Evolutionary conservation across 495 filamentous ascomycete genomes (phyloP), one percentile per base, ranked within the genome.

Genomic region (Hypoxylon rickii): DNA sequence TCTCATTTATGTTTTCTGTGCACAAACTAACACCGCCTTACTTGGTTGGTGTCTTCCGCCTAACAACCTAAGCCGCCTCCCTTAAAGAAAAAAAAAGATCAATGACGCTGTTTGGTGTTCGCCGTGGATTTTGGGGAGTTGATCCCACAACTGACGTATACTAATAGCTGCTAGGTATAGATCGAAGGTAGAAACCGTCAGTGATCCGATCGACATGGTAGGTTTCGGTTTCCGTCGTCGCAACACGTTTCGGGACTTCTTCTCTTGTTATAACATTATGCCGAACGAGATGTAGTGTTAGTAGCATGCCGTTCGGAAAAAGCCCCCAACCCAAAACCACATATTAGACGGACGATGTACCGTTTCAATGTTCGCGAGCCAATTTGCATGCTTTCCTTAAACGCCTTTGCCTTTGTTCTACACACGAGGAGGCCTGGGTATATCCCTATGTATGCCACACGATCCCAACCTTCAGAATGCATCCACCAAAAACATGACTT

Each of bases 391-490:
- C 17, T 53, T 49, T 50, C 49, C 59, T 37, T 39, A 16, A 50
- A 53, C 59, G 48, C 53, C 53, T 45, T 44, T 49, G 43, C 48
- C 50, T 53, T 63, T 58, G 37, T 53, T 57, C 39, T 57, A 58
- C 53, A 34, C 26, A 50, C 19, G 58, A 54, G 53, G 49, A 4
- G 44, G 43, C 34, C 15, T 13, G 51, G 59, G 53, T 63, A 63
- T 63, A 54, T 58, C 52, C 59, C 44, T 58, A 58, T 52, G 24
- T 58, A 52, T 63, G 37, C 53, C 52, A n/a, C 44, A 26, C 47
- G 41, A 43, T 40, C 49, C 53, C 32, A 36, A 46, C 26, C 38
- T 29, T 31, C 47, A 21, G 36, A 36, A 53, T 48, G 36, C 39
- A 54, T 6, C 48, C 37, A 44, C 44, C 19, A 42, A 22, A 43